These are phyloP conservation scores for Coemansia sp. DNA, from an alignment of 192 early-diverging fungal species.

Conservation along the genomic window DNA sequence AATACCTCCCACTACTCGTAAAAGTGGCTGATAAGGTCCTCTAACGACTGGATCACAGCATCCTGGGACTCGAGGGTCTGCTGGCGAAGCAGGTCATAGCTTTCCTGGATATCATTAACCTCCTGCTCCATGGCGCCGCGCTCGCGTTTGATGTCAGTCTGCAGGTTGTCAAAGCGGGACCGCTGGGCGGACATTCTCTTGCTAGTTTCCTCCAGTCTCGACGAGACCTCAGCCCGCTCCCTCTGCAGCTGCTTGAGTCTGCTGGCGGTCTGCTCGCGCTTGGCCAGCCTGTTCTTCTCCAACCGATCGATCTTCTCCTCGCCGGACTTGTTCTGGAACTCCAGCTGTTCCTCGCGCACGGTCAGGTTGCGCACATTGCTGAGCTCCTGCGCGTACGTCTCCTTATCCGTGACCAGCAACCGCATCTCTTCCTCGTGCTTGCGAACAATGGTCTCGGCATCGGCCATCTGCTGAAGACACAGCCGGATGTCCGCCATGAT, in stretches of 20 bases:
- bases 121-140: slow-evolving; percentile 34
- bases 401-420: slow-evolving; percentile 23
- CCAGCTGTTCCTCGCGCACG: slow-evolving; percentile 47
- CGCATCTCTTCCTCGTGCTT: slow-evolving; percentile 55
- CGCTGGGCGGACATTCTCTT: slow-evolving; percentile 39
- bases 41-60: slow-evolving; percentile 45
- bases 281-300: slow-evolving; percentile 34
- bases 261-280: slow-evolving; percentile 29
- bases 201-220: slow-evolving; percentile 30
- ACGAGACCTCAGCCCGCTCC: slow-evolving; percentile 32
- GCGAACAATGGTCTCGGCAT: slow-evolving; percentile 61
- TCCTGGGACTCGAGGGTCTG: slow-evolving; percentile 54
- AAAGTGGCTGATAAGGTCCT: slow-evolving; percentile 42
- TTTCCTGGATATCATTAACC: slow-evolving; percentile 36
- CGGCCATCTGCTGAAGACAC: slow-evolving; percentile 63
- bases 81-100: slow-evolving; percentile 45
- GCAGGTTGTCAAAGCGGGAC: slow-evolving; percentile 32
- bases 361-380: slow-evolving; percentile 27
- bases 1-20: slow-evolving; percentile 14
- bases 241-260: slow-evolving; percentile 34
- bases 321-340: slow-evolving; percentile 44
- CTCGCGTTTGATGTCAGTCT: slow-evolving; percentile 29
- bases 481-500: slow-evolving; percentile 59
- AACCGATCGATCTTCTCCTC: slow-evolving; percentile 53
- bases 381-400: slow-evolving; percentile 22